These are phyloP conservation scores for Macrocystidia cucumis DNA, from an alignment of 1,284 basidiomycete species.

Conservation along the genomic window DNA sequence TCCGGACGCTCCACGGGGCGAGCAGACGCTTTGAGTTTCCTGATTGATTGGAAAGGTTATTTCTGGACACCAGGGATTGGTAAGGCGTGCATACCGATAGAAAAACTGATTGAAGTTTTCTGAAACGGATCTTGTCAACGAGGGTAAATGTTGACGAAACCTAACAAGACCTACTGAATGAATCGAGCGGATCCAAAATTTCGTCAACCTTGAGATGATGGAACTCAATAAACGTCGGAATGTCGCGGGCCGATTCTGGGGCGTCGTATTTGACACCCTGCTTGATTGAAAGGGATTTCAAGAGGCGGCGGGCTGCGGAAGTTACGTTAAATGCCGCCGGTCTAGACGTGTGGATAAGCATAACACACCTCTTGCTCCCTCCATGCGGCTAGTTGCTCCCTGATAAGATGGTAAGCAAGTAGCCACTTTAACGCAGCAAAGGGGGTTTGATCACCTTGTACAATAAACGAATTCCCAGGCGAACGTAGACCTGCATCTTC, in stretches of 20 bases:
- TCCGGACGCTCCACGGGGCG: slow-evolving; percentile 72
- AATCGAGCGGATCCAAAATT: slow-evolving; percentile 74
- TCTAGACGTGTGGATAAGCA: background rate
- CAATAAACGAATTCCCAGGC: slow-evolving; percentile 85
- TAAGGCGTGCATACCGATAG: slow-evolving; percentile 4
- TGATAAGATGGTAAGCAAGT: slow-evolving; percentile 15
- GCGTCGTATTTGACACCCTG: slow-evolving; percentile 93
- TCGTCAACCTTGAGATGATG: slow-evolving; percentile 82
- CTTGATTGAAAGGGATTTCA: slow-evolving; percentile 90
- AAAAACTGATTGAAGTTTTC: slow-evolving; percentile 75
- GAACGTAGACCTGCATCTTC: slow-evolving; percentile 96
- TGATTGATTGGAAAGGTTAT: slow-evolving; percentile 35
- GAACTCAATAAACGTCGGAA: slow-evolving; percentile 85
- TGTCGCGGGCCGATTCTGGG: slow-evolving; percentile 79
- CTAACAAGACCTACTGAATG: slow-evolving; percentile 57
- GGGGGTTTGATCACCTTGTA: slow-evolving; percentile 82
- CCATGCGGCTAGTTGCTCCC: slow-evolving; percentile 87
- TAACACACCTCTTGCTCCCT: slow-evolving; percentile 74
- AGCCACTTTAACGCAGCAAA: too few relatives aligned
- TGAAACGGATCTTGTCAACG: slow-evolving; percentile 19
- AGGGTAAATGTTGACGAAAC: background rate
- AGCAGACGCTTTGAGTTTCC: slow-evolving; percentile 81
- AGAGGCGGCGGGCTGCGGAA: slow-evolving; percentile 57
- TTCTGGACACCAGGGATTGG: background rate
- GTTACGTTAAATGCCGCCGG: slow-evolving; percentile 2